phyloP scores from a whole-genome alignment of 176 grass and related monocot species.

The Pontederia crassipes region DNA sequence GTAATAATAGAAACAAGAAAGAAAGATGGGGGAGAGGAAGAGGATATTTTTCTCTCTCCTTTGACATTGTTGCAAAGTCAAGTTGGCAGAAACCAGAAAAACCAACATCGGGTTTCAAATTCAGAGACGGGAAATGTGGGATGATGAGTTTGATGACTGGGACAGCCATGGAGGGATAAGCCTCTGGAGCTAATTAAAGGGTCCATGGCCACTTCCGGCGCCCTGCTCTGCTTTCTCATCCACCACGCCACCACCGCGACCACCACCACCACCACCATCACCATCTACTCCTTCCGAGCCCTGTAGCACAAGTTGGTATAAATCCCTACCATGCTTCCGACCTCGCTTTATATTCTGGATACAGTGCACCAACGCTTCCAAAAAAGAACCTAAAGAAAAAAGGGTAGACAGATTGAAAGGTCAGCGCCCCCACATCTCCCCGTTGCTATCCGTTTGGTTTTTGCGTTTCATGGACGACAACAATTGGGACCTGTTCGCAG shows the following conservation, averaged over 20 bases:
- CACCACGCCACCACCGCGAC: conserved; percentile 63
- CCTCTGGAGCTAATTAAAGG: no score
- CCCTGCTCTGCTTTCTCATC: conserved; percentile 28
- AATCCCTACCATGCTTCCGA: background rate
- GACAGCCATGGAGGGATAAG: background rate
- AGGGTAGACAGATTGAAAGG: conserved; percentile 19
- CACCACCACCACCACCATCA: conserved; percentile 37
- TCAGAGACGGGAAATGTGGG: background rate
- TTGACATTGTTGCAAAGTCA: conserved; percentile 6
- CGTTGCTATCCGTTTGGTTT: background rate
- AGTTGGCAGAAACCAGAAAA: background rate
- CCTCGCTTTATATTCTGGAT: background rate
- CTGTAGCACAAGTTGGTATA: conserved; percentile 27
- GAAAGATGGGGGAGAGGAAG: background rate
- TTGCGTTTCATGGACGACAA: conserved; percentile 39
- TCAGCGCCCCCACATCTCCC: conserved; percentile 23
- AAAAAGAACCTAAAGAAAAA: background rate
- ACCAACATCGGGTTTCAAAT: background rate
- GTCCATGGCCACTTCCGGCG: background rate
- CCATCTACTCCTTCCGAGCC: conserved; percentile 11
- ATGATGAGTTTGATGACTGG: background rate
- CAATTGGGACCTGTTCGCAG: conserved; percentile 91
- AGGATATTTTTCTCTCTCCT: background rate
- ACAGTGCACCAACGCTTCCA: background rate
- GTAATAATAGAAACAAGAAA: background rate